A percentile compares a stretch with the other conserved stretches of the same genome.
These are phyloP conservation scores for Paraconiothyrium brasiliense DNA, from an alignment of 2,329 filamentous ascomycete genomes.

Conservation along the genomic window DNA sequence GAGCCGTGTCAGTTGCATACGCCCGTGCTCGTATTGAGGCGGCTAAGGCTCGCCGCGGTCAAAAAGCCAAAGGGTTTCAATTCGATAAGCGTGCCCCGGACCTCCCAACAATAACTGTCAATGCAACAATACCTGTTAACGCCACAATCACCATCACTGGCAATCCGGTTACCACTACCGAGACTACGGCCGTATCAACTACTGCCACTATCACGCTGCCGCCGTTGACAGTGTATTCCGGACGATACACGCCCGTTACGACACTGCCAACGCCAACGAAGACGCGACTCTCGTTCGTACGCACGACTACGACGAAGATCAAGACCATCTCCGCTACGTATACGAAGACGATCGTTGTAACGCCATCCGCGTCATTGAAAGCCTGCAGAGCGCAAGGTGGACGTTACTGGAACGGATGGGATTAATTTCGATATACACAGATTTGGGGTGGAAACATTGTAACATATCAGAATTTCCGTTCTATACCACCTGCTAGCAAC, in stretches of 20 bases:
- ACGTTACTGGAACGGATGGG: background rate
- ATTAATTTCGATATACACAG: background rate
- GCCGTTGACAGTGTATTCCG: slow-evolving; percentile 48
- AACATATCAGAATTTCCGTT: background rate
- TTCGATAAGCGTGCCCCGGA: slow-evolving; percentile 49
- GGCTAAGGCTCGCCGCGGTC: slow-evolving; percentile 43
- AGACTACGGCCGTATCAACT: slow-evolving; percentile 34
- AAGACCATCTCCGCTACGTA: slow-evolving; percentile 34
- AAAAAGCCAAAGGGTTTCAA: slow-evolving; percentile 24
- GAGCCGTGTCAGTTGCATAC: slow-evolving; percentile 44
- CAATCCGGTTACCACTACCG: slow-evolving; percentile 39
- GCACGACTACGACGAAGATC: slow-evolving; percentile 40
- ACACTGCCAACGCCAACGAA: slow-evolving; percentile 50
- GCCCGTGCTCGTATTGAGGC: slow-evolving; percentile 46
- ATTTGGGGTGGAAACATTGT: background rate
- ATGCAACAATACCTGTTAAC: slow-evolving; percentile 38
- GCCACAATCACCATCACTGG: slow-evolving; percentile 44
- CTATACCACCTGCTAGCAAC: background rate
- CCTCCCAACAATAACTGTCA: slow-evolving; percentile 45
- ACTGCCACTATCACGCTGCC: slow-evolving; percentile 43
- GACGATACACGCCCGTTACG: slow-evolving; percentile 42
- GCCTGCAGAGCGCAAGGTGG: background rate
- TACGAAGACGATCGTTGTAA: slow-evolving; percentile 12
- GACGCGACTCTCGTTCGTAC: slow-evolving; percentile 35
- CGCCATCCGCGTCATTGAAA: slow-evolving; percentile 11